A percentile compares a stretch with the other conserved stretches of the same genome.
Evolutionary conservation across 2,329 filamentous ascomycete species (phyloP).

Genomic region (Phoma sp.): DNA sequence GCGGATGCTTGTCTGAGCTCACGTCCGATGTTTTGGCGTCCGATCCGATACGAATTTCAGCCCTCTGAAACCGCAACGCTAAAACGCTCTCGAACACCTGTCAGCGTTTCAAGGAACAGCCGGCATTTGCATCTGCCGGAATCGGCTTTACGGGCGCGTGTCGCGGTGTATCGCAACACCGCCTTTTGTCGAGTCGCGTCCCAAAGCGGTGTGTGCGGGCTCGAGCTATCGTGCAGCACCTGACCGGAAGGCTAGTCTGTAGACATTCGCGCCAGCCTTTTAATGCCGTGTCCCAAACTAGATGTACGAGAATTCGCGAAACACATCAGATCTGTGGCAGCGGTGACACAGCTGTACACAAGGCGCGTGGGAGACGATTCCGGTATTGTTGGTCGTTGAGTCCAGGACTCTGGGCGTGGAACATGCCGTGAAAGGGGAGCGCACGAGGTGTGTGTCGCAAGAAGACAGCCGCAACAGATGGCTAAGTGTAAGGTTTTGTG

Average conservation of each 20-base stretch:
- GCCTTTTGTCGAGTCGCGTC: constrained; percentile 18
- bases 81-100: constrained; percentile 26
- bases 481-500: constrained; percentile 8
- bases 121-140: constrained; percentile 18
- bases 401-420: constrained; percentile 25
- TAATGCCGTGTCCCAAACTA: not conserved
- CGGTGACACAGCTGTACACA: constrained; percentile 15
- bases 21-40: constrained; percentile 9
- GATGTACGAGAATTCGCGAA: not conserved
- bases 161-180: constrained; percentile 16
- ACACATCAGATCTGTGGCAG: not conserved
- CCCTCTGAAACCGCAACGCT: constrained; percentile 11
- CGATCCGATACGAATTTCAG: constrained; percentile 1
- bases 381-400: constrained; percentile 20
- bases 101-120: constrained; percentile 32
- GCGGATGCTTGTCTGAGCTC: constrained; percentile 16
- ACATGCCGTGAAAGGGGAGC: constrained; percentile 20
- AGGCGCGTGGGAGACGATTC: constrained; percentile 20
- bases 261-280: not conserved
- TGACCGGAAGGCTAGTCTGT: constrained; percentile 16
- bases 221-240: constrained; percentile 4
- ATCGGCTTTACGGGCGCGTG: constrained; percentile 15
- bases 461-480: constrained; percentile 15
- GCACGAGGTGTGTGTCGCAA: constrained; percentile 18
- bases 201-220: constrained; percentile 11